phyloP scores from a whole-genome alignment of 2,329 filamentous ascomycete species.

The Fusarium redolens region DNA sequence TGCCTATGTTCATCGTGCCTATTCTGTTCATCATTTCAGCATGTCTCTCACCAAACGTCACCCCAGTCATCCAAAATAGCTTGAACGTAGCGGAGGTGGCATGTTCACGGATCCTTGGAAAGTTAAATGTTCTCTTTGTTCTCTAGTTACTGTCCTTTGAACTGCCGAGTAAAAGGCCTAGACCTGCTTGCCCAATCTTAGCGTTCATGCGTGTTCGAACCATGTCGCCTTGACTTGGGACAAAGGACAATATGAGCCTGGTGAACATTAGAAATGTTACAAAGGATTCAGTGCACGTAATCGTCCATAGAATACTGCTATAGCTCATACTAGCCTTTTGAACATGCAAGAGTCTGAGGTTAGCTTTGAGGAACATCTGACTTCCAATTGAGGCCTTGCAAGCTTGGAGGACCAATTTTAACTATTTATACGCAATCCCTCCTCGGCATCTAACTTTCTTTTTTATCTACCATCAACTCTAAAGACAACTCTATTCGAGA shows the following conservation, averaged over 20 bases:
- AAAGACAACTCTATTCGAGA: not conserved
- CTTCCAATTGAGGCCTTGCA: accelerated
- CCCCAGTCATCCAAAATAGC: accelerated
- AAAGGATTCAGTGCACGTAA: not conserved
- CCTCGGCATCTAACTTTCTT: not conserved
- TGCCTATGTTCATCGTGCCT: too few species aligned
- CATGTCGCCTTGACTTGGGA: accelerated
- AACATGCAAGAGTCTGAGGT: not conserved
- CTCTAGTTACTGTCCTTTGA: not conserved
- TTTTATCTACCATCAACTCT: not conserved
- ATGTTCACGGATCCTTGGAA: accelerated
- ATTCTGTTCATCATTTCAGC: accelerated
- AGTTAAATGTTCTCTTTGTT: not conserved
- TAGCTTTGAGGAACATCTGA: not conserved
- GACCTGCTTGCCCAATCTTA: accelerated
- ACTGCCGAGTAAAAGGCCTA: accelerated
- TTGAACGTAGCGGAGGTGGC: accelerated
- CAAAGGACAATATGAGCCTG: accelerated
- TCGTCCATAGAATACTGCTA: accelerated
- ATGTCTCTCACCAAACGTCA: accelerated
- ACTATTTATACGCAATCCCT: not conserved
- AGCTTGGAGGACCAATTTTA: accelerated
- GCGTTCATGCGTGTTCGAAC: accelerated
- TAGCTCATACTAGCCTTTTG: accelerated
- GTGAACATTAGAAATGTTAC: not conserved